A percentile compares a stretch with the other conserved stretches of the same genome.
Conservation (phyloP, 805 yeast genomes). For the Candida lessepsii region DNA sequence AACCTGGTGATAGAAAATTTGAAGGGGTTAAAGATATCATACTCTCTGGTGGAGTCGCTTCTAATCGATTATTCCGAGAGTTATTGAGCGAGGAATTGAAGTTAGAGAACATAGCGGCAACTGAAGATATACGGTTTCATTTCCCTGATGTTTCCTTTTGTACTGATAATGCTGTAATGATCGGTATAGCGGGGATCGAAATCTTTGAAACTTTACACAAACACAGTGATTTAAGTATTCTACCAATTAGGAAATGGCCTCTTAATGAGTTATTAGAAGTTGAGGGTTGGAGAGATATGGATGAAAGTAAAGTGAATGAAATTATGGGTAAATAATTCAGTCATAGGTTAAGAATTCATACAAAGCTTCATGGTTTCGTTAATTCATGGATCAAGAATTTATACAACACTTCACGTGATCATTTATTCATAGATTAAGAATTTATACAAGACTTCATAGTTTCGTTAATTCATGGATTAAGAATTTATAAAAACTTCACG, state of each 20-base stretch:
- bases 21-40: constrained; percentile 54
- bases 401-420: too few relatives aligned
- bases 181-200: constrained; percentile 96
- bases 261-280: constrained; percentile 48
- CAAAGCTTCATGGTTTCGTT: too few relatives aligned
- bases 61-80: constrained; percentile 58
- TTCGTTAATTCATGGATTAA: too few relatives aligned
- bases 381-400: too few relatives aligned
- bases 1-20: constrained; percentile 43
- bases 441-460: too few relatives aligned
- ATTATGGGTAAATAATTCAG: too few relatives aligned
- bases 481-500: too few relatives aligned
- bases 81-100: constrained; percentile 44
- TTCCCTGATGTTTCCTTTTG: constrained; percentile 75
- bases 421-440: too few relatives aligned
- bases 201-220: constrained; percentile 55
- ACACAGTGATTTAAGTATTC: constrained; percentile 50
- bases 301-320: constrained; percentile 10
- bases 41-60: constrained; percentile 93
- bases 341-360: too few relatives aligned
- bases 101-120: constrained; percentile 12
- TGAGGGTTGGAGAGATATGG: constrained; percentile 50
- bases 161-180: constrained; percentile 96
- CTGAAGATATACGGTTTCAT: constrained; percentile 36
- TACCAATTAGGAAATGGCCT: constrained; percentile 87